These are phyloP conservation scores for Scheffersomyces segobiensis DNA, from an alignment of 1,139 yeast species.

Conservation along the genomic window DNA sequence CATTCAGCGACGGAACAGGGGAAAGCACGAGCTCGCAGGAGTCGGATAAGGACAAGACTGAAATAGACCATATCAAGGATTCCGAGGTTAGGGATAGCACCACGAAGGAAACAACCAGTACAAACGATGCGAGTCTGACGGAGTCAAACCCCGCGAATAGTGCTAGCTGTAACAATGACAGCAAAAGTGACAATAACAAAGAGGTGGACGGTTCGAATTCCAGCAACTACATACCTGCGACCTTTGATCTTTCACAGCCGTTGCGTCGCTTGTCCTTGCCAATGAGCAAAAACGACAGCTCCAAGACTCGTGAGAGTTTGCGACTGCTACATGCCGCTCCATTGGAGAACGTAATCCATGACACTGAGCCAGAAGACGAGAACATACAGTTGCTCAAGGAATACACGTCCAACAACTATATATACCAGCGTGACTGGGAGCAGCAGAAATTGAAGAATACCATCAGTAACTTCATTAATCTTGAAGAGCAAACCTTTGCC, in stretches of 20 bases:
- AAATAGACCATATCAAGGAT: not conserved
- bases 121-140: not conserved
- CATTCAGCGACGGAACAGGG: constrained; percentile 2
- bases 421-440: constrained; percentile 15
- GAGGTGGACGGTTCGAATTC: not conserved
- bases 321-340: constrained; percentile 1
- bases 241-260: constrained; percentile 40
- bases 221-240: constrained; percentile 38
- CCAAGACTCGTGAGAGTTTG: not conserved
- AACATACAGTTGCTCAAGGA: constrained; percentile 13
- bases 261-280: constrained; percentile 31
- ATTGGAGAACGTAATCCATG: not conserved
- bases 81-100: not conserved
- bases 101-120: not conserved
- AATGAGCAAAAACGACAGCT: constrained; percentile 5
- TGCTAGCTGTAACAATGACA: not conserved
- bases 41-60: not conserved
- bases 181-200: constrained; percentile 1
- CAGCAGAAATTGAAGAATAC: constrained; percentile 10
- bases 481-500: not conserved
- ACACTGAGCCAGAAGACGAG: constrained; percentile 10
- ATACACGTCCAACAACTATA: constrained; percentile 16
- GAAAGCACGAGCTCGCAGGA: not conserved
- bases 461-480: constrained; percentile 5
- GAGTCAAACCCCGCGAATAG: not conserved